phyloP scores from a whole-genome alignment of 1,284 basidiomycete species.

The Melanopsichium pennsylvanicum region DNA sequence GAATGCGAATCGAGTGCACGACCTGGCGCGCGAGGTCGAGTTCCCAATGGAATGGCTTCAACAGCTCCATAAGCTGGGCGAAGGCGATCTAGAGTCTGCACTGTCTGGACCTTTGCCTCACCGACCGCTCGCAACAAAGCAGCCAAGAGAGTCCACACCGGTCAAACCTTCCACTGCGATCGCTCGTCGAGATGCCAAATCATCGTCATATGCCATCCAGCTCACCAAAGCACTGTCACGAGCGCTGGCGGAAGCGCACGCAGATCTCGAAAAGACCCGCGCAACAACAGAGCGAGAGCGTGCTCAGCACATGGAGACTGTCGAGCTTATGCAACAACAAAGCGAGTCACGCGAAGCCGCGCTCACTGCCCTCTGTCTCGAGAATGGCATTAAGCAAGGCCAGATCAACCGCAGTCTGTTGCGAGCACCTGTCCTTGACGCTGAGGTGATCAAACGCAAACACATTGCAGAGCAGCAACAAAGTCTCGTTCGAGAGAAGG shows the following conservation, averaged over 20 bases:
- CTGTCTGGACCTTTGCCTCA: constrained; percentile 36
- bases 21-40: constrained; percentile 25
- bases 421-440: constrained; percentile 43
- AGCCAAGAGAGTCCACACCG: constrained; percentile 35
- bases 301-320: constrained; percentile 15
- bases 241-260: constrained; percentile 27
- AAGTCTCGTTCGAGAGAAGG: constrained; percentile 22
- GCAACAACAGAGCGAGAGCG: constrained; percentile 6
- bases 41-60: constrained; percentile 37
- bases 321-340: constrained; percentile 37
- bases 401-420: constrained; percentile 46
- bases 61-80: constrained; percentile 25
- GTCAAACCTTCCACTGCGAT: constrained; percentile 19
- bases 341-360: constrained; percentile 43
- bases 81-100: constrained; percentile 25
- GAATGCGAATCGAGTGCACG: constrained; percentile 10
- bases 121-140: constrained; percentile 14
- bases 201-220: constrained; percentile 21
- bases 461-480: constrained; percentile 38
- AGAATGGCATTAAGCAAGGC: constrained; percentile 50
- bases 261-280: constrained; percentile 22
- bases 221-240: constrained; percentile 33
- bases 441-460: constrained; percentile 39
- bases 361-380: constrained; percentile 38
- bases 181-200: neutral